Percentiles rank a stretch among this genome's conserved stretches.
Evolutionary conservation across 2,329 filamentous ascomycete genomes (phyloP).

Genomic region (Fusarium bulbicola): DNA sequence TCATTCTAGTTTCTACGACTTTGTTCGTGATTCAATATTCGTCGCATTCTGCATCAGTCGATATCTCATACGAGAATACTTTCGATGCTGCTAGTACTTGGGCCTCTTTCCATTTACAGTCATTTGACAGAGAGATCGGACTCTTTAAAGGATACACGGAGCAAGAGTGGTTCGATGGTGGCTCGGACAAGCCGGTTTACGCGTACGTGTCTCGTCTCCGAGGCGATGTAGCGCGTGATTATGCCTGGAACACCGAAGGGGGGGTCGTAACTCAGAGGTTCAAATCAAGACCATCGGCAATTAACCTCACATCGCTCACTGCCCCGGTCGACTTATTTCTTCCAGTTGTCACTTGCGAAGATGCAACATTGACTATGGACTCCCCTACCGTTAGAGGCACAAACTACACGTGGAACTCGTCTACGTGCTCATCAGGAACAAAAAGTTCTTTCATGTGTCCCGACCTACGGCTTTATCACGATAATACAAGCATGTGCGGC

Average conservation of each 20-base stretch:
- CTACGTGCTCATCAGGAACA: fast-evolving
- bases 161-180: background rate
- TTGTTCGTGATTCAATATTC: background rate
- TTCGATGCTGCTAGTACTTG: background rate
- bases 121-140: too few species aligned
- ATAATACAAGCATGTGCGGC: background rate
- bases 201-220: background rate
- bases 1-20: background rate
- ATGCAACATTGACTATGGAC: background rate
- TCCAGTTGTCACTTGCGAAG: fast-evolving
- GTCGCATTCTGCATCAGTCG: background rate
- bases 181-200: background rate
- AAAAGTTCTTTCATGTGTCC: background rate
- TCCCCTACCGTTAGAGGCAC: background rate
- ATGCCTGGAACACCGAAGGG: fast-evolving
- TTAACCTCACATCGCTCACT: fast-evolving
- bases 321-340: background rate
- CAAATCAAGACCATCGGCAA: fast-evolving
- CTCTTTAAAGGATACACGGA: too few species aligned
- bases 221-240: background rate
- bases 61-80: background rate
- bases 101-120: background rate
- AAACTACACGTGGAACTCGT: background rate
- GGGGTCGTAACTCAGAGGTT: fast-evolving
- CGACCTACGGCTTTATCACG: too few species aligned